Base-by-base conservation (phyloP, 148 eudicot genomes). In the Silene latifolia region DNA sequence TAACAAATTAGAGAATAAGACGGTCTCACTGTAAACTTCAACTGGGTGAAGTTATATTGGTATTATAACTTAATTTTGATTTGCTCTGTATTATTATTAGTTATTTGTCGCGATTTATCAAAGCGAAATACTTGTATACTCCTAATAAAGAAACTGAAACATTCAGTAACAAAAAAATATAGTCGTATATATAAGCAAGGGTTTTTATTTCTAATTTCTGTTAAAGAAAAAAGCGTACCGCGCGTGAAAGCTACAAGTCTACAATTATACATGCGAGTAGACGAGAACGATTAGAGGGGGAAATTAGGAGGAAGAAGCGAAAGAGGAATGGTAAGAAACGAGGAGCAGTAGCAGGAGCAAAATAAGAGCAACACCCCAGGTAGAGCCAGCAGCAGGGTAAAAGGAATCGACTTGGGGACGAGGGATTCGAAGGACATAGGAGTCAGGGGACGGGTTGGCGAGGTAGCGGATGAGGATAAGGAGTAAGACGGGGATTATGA, bases 271-370 rank as follows among this genome's bases (percentile, higher is more conserved):
- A 29, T 59, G 21, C 1, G 25, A 59, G 63, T 59, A 5, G 46
- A 27, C 29, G 19, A 64, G 3, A 14, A 29, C 2, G 17, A 59
- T 0, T 76, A 70, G 57, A 85, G 79, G n/a, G n/a, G n/a, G n/a
- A n/a, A n/a, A n/a, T n/a, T n/a, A n/a, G n/a, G 83, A 85, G 5
- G 44, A 47, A 3, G 83, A 71, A 27, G 72, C 76, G 74, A 83
- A 46, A 1, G 81, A 65, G 13, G 86, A 78, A 64, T 85, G 85
- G 47, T 81, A 82, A 32, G 85, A 77, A 21, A 82, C 69, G 84
- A 85, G 62, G 25, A 81, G 67, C 24, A 81, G 20, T 6, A 87
- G 72, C 74, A 83, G 19, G 19, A 79, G 64, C 76, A 83, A 13
- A 1, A 82, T 17, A 19, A 78, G 69, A 25, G 81, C 74, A 63